Percentiles rank a stretch among this genome's conserved stretches.
Evolutionary conservation across 257 asterid genomes (phyloP).

Genomic region (Nicotiana benthamiana): DNA sequence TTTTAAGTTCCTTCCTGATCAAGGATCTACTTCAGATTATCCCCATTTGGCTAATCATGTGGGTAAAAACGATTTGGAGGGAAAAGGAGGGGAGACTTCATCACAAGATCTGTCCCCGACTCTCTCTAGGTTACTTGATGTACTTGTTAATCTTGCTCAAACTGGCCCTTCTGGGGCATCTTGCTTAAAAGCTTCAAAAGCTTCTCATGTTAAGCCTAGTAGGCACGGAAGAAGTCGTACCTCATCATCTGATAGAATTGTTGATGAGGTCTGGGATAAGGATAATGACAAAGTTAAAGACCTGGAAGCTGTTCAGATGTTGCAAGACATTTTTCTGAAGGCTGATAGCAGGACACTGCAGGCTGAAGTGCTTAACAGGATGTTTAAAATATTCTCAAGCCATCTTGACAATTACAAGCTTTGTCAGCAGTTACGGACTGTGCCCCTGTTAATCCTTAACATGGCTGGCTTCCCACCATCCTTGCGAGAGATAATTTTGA

Average conservation of each 20-base stretch:
- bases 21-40: conserved; percentile 38
- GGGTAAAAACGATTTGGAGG: conserved; percentile 25
- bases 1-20: conserved; percentile 29
- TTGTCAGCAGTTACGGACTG: conserved; percentile 92
- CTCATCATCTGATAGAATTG: conserved; percentile 59
- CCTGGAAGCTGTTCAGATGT: conserved; percentile 91
- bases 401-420: conserved; percentile 89
- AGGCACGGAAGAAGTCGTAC: conserved; percentile 69
- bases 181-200: conserved; percentile 42
- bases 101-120: conserved; percentile 63
- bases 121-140: conserved; percentile 87
- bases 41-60: conserved; percentile 23
- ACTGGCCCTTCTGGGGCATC: conserved; percentile 48
- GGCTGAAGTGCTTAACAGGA: conserved; percentile 84
- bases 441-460: conserved; percentile 91
- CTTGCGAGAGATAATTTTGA: conserved; percentile 85
- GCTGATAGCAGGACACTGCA: conserved; percentile 83
- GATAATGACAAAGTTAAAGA: conserved; percentile 85
- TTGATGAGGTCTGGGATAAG: conserved; percentile 79
- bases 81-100: conserved; percentile 34
- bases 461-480: conserved; percentile 88
- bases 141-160: conserved; percentile 70
- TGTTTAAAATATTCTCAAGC: conserved; percentile 92
- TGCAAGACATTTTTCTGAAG: conserved; percentile 92
- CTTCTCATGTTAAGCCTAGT: conserved; percentile 44